phyloP scores from a whole-genome alignment of 2,329 filamentous ascomycete species.

The Fusarium burgessii region DNA sequence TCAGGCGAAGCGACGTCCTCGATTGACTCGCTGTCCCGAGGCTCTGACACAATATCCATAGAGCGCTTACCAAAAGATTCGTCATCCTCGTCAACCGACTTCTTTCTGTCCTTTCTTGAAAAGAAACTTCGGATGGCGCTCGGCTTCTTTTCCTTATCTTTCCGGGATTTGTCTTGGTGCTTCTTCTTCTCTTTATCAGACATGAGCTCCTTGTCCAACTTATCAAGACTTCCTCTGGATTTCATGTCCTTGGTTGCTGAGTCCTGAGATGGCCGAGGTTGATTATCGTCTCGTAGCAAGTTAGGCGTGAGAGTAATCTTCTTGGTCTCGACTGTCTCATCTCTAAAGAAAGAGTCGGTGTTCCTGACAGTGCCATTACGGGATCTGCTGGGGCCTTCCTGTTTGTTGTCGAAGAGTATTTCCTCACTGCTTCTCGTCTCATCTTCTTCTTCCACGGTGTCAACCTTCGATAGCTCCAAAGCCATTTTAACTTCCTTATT shows the following conservation, averaged over 20 bases:
- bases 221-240: conserved; percentile 78
- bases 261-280: conserved; percentile 64
- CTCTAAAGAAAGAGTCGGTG: conserved; percentile 97
- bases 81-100: conserved; percentile 67
- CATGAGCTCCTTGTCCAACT: conserved; percentile 65
- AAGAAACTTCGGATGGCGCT: conserved; percentile 71
- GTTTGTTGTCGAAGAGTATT: conserved; percentile 68
- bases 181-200: conserved; percentile 81
- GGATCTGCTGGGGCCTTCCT: conserved; percentile 70
- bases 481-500: conserved; percentile 55
- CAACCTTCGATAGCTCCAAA: conserved; percentile 49
- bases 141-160: conserved; percentile 76
- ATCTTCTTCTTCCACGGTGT: conserved; percentile 52
- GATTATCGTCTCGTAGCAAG: conserved; percentile 83
- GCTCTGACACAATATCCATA: conserved; percentile 64
- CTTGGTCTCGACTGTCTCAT: conserved; percentile 93
- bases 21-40: conserved; percentile 57
- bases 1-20: conserved; percentile 63
- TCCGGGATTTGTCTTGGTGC: conserved; percentile 76
- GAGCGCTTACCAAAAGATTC: conserved; percentile 72
- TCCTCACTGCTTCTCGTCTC: conserved; percentile 71
- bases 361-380: conserved; percentile 89
- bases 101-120: conserved; percentile 72
- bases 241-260: conserved; percentile 63
- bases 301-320: conserved; percentile 98